A percentile compares a stretch with the other conserved stretches of the same genome.
Conservation (phyloP, 2,329 filamentous ascomycete genomes). For the Pseudogymnoascus sp. region DNA sequence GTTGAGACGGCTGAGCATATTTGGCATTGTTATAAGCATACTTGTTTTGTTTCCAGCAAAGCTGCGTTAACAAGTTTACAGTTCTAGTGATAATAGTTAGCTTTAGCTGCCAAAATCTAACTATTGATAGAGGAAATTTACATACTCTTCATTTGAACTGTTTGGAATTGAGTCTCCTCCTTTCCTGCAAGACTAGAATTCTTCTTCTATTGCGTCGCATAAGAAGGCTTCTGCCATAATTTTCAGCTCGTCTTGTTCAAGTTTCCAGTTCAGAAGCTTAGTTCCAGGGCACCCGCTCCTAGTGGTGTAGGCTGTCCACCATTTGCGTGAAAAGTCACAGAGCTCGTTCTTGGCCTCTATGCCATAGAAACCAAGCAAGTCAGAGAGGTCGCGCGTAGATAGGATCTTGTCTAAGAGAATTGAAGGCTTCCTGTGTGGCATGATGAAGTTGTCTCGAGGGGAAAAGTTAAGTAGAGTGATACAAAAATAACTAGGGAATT, state of each 20-base stretch:
- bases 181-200: slow-evolving; percentile 10
- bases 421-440: neutral
- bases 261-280: slow-evolving; percentile 12
- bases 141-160: neutral
- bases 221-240: slow-evolving; percentile 13
- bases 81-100: slow-evolving; percentile 11
- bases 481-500: neutral
- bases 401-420: slow-evolving; percentile 10
- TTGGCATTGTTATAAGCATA: slow-evolving; percentile 13
- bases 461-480: neutral
- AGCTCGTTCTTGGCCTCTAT: neutral
- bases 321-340: slow-evolving; percentile 10
- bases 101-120: neutral
- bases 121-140: neutral
- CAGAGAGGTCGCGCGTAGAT: slow-evolving; percentile 11
- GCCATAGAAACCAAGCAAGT: slow-evolving; percentile 12
- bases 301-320: slow-evolving; percentile 11
- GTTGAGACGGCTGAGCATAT: neutral
- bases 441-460: neutral
- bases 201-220: slow-evolving; percentile 10
- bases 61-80: slow-evolving; percentile 12
- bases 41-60: slow-evolving; percentile 16
- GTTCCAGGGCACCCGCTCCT: neutral
- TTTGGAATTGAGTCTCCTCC: neutral
- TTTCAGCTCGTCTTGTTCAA: slow-evolving; percentile 10